Base-by-base conservation (phyloP, 139 green algal species). In the Edaphochlamys debaryana region DNA sequence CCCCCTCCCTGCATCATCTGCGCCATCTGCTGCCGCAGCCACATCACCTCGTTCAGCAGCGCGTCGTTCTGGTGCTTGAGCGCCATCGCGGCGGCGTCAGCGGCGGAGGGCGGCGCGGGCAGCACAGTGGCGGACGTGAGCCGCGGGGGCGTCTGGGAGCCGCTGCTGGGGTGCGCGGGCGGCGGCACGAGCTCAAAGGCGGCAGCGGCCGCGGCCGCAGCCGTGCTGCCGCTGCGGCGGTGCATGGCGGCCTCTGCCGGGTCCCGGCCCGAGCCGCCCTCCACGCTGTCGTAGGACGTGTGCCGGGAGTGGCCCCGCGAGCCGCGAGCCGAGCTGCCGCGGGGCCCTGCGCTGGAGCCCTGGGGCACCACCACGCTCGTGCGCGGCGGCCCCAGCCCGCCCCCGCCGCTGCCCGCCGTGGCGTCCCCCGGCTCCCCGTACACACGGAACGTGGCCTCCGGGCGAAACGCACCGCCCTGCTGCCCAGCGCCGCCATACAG, bases 21-120 rank as follows among this genome's bases (percentile, higher is more conserved):
- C 34, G 76, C 17, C n/a, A 82, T 23, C 42, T 82, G 76, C 63
- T 82, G 76, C 41, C 32, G 52, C 63, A 82, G 25, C 25, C 32
- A 32, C 63, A 74, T 45, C 22, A 82, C 32, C 62, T 82, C 29
- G 32, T 73, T 48, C 63, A 40, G 32, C 32, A 82, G 32, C 30
- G 40, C 32, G 17, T 82, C 76, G 60, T 82, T 82, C 64, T 82
- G 76, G 23, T 82, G 76, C 75, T 58, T 71, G 34, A 81, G 36
- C 23, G 71, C 71, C 11, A 56, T 5, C 38, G 40, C 56, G 17
- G 45, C 29, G n/a, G 62, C 11, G 4, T 50, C 62, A 32, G 42
- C 45, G 17, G 22, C 32, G 7, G 76, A 20, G 4, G 8, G 6
- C 13, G 64, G 15, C 13, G 64, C 34, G 34, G 38, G 25, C 37